Percentiles rank a stretch among this genome's conserved stretches.
phyloP scores from a whole-genome alignment of 2,329 filamentous ascomycete genomes.

The Neofusicoccum cordaticola region DNA sequence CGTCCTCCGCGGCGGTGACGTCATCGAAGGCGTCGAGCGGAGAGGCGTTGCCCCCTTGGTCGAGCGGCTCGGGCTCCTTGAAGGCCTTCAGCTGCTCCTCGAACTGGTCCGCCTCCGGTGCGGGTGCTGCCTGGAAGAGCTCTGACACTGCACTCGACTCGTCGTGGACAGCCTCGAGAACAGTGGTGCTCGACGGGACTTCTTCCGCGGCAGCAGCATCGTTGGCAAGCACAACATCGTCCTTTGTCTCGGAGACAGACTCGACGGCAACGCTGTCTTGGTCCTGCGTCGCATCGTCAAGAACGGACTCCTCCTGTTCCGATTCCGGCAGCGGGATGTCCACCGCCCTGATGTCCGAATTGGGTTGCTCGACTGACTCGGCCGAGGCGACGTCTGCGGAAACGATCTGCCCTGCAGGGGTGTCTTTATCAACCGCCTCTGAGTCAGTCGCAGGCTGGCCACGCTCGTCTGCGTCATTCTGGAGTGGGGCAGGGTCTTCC shows the following conservation, averaged over 20 bases:
- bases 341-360: background rate
- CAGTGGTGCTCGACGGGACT: too few species aligned
- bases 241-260: background rate
- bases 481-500: background rate
- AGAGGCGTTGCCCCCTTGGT: background rate
- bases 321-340: background rate
- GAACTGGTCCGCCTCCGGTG: background rate
- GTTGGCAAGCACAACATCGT: background rate
- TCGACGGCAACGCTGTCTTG: background rate
- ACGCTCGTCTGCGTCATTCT: background rate
- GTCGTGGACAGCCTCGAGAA: too few species aligned
- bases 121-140: background rate
- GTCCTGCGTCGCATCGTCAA: background rate
- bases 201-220: background rate
- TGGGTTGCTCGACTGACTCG: conserved; percentile 7
- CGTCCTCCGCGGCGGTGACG: background rate
- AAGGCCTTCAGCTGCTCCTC: background rate
- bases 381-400: background rate
- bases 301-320: background rate
- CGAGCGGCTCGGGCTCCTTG: conserved; percentile 2
- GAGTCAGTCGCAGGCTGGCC: background rate
- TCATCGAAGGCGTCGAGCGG: background rate
- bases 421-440: background rate
- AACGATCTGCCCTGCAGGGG: conserved; percentile 6
- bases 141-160: too few species aligned